Evolutionary conservation across 176 grass and related monocot genomes (phyloP).

Genomic region (Oryza longistaminata): DNA sequence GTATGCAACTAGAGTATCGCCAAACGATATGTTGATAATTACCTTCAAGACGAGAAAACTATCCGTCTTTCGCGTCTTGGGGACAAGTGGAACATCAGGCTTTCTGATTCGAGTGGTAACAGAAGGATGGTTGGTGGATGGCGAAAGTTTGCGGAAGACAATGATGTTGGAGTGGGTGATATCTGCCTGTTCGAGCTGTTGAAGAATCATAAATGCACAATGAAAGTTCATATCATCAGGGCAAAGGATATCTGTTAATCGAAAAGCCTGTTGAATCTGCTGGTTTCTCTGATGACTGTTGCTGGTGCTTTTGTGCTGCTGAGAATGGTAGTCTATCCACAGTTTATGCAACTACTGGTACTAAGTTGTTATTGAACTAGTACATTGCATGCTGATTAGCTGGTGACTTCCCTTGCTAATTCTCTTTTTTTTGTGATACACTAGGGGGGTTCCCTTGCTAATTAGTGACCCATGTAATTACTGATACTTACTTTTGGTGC

Average conservation of each 20-base stretch:
- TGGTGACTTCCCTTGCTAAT: background rate
- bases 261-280: background rate
- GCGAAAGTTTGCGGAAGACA: background rate
- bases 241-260: background rate
- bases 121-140: background rate
- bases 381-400: background rate
- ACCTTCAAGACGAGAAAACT: background rate
- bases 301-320: background rate
- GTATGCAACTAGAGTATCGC: background rate
- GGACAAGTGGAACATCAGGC: background rate
- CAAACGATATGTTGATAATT: background rate
- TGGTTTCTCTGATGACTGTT: background rate
- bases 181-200: slow-evolving; percentile 18
- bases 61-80: too few species aligned
- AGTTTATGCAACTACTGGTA: background rate
- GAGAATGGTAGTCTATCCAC: background rate
- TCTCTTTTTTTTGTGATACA: background rate
- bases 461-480: too few species aligned
- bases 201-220: background rate
- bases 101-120: background rate
- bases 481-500: too few species aligned
- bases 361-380: too few species aligned
- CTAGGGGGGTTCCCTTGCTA: background rate
- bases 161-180: background rate
- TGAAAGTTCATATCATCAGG: background rate